Conservation (phyloP, 164 flowering plant genomes). For the Tetrastigma voinierianum region DNA sequence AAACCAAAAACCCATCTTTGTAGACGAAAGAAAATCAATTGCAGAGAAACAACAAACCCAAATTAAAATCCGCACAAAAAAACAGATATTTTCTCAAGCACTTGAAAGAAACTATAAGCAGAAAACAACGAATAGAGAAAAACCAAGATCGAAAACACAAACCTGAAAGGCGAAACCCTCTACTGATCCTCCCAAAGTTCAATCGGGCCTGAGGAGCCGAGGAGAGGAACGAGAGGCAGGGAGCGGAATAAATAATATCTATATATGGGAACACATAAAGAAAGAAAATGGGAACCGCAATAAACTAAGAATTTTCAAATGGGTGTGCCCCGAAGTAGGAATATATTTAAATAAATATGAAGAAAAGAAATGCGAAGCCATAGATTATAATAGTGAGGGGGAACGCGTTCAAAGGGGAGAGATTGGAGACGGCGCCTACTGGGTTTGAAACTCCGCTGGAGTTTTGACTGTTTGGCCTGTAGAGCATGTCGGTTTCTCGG, state of each 20-base stretch:
- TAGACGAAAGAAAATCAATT: too few relatives aligned
- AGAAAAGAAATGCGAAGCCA: constrained; percentile 6
- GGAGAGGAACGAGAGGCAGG: background rate
- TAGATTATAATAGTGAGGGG: constrained; percentile 4
- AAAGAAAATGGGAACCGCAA: background rate
- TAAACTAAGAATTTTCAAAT: background rate
- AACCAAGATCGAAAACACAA: constrained; percentile 6
- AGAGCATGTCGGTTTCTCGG: too few relatives aligned
- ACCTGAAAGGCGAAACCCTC: constrained; percentile 9
- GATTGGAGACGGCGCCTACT: background rate
- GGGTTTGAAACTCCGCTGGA: background rate
- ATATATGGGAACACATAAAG: background rate
- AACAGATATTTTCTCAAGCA: too few relatives aligned
- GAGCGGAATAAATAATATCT: background rate
- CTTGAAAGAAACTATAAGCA: background rate
- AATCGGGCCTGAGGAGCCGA: background rate
- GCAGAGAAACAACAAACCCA: too few relatives aligned
- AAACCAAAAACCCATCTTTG: too few relatives aligned
- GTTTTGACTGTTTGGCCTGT: too few relatives aligned
- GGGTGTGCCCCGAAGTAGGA: background rate
- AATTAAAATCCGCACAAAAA: too few relatives aligned
- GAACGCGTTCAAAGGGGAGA: background rate
- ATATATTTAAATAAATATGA: background rate
- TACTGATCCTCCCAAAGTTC: background rate
- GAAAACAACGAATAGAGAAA: background rate